Base-by-base conservation (phyloP, 2,329 filamentous ascomycete genomes). In the Apiospora aurea region DNA sequence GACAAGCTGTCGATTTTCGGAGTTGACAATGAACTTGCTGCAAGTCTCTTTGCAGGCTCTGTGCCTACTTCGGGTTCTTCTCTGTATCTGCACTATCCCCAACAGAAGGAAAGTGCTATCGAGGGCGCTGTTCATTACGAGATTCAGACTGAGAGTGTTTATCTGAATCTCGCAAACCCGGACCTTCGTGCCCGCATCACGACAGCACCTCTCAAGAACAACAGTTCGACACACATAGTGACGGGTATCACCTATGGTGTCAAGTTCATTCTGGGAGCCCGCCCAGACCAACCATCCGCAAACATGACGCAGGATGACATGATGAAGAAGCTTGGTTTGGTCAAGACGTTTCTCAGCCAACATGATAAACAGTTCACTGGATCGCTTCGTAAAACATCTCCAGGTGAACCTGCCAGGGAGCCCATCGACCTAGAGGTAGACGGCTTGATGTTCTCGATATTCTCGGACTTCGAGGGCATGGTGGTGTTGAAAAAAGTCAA, bases 71-170 rank as follows among this genome's bases (percentile, higher is more conserved):
- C 57, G 0, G 57, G 57, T 2, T 64, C 57, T 7, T 18, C 57
- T 4, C 4, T 2, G 29, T 64, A 41, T 29, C 29, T 64, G 2
- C 0, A n/a, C 18, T 29, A 41, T 1, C 3, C 18, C 5, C 57
- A 5, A 0, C 57, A 11, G 0, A 13, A 4, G 1, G 57, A 64
- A 34, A 8, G 16, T 5, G 18, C 8, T 0, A 8, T 2, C 8
- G 29, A n/a, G 1, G 57, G 29, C 1, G 16, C 8, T n/a, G 57
- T 64, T 1, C 8, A 11, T 4, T n/a, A n/a, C 18, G 57, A 64
- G 29, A 41, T 64, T 1, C 1, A 41, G 7, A 64, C 57, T 5
- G 57, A 64, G 8, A 64, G 6, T 10, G 13, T 64, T 1, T 64
- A 4, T 6, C 29, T 64, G 57, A 64, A 64, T 4, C 2, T 64